Base-by-base conservation (phyloP, 805 yeast species). In the Lipomyces chichibuensis region DNA sequence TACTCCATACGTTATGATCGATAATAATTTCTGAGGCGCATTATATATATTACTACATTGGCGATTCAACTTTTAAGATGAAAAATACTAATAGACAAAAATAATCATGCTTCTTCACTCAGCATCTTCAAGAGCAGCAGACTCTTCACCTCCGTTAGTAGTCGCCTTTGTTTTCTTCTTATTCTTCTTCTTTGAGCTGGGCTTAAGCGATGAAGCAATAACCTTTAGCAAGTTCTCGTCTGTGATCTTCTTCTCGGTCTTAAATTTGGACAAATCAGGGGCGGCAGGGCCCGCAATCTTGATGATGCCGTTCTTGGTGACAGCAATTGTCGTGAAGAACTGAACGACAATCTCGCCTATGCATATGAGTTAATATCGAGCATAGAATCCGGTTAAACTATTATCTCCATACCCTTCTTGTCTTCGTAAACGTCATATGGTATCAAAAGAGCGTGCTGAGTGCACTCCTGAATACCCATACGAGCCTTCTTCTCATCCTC, bases 381-480 rank as follows among this genome's bases (percentile, higher is more conserved):
- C 39, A 37, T 4, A 57, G 37, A 33, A 60, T 9, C 13, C 13
- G 11, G 29, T 8, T 8, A 39, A 14, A 11, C 17, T 9, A 39
- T 9, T 14, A 5, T 5, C 6, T 2, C n/a, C 66, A 2, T 39
- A 67, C 86, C 88, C 70, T 87, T 86, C 80, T 86, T 87, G 75
- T 88, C 92, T 76, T 85, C 82, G 76, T 83, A 82, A 62, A 89
- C 84, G 68, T 89, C 93, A 77, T 89, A 88, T 59, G 91, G 86
- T 75, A 84, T 82, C 74, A 88, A 82, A 55, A 88, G 85, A 69
- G 84, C 83, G 79, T 88, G 93, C 82, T 82, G 85, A 64, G 82
- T 80, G 77, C 91, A 87, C 83, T 89, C 93, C 75, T 84, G 85
- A 74, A 89, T 83, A 60, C 93, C 94, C 79, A 88, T 85, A 76